These are phyloP conservation scores for Tricladium varicosporioides DNA, from an alignment of 2,329 filamentous ascomycete species.

Conservation along the genomic window DNA sequence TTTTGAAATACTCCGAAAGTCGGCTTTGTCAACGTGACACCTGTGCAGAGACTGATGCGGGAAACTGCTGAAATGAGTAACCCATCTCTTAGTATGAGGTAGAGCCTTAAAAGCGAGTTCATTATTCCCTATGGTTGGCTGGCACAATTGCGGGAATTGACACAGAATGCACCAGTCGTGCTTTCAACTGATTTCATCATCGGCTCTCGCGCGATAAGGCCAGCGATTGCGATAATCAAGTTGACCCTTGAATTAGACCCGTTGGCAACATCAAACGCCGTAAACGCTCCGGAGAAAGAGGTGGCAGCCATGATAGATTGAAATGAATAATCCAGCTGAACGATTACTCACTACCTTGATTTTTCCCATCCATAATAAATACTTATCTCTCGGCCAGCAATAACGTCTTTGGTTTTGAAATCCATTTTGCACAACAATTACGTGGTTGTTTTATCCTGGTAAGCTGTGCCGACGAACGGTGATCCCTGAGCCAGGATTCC, in stretches of 20 bases:
- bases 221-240: no score
- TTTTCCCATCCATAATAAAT: neutral
- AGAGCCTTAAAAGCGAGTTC: neutral
- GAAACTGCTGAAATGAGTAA: neutral
- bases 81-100: neutral
- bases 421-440: neutral
- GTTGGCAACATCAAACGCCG: neutral
- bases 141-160: constrained; percentile 1
- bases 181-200: constrained; percentile 9
- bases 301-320: neutral
- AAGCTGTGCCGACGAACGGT: constrained; percentile 1
- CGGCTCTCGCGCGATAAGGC: constrained; percentile 6
- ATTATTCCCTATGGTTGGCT: constrained; percentile 9
- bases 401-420: neutral
- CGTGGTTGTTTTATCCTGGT: constrained; percentile 1
- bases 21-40: constrained; percentile 1
- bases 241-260: neutral
- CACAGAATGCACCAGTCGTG: constrained; percentile 7
- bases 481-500: neutral
- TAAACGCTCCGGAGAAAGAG: neutral
- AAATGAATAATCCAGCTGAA: neutral
- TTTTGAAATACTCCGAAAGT: neutral
- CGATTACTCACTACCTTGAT: neutral
- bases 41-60: neutral
- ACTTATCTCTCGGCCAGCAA: neutral